phyloP scores from a whole-genome alignment of 2,329 filamentous ascomycete species.

The Neonectria faginata region DNA sequence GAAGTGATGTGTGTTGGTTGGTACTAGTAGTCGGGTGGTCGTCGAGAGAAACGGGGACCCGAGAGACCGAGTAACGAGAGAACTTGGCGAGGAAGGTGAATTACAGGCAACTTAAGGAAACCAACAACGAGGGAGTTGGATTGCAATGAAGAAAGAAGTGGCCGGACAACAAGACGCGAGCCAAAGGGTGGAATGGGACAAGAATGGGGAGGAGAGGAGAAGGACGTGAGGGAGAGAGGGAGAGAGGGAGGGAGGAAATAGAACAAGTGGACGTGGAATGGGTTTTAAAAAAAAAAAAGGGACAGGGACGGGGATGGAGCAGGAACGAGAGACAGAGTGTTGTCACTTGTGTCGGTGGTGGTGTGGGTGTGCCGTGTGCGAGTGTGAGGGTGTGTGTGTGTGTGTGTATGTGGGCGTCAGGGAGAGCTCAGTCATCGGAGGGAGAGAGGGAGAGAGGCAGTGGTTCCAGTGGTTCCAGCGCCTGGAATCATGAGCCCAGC shows the following conservation, averaged over 20 bases:
- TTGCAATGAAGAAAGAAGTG: slow-evolving; percentile 43
- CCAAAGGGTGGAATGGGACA: slow-evolving; percentile 38
- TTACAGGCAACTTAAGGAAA: slow-evolving; percentile 42
- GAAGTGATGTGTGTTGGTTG: slow-evolving; percentile 24
- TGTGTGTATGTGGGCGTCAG: slow-evolving; percentile 16
- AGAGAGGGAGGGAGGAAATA: slow-evolving; percentile 23
- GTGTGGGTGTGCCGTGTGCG: not conserved
- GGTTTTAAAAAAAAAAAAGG: slow-evolving; percentile 42
- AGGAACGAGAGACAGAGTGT: not conserved
- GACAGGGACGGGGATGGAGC: slow-evolving; percentile 7
- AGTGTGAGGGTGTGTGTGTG: not conserved
- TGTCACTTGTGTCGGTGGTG: not conserved
- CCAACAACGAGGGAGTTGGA: slow-evolving; percentile 55
- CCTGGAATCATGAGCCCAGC: slow-evolving; percentile 11
- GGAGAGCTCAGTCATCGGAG: not conserved
- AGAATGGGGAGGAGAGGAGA: slow-evolving; percentile 36
- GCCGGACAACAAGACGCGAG: slow-evolving; percentile 29
- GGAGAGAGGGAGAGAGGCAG: slow-evolving; percentile 6
- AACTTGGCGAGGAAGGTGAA: slow-evolving; percentile 35
- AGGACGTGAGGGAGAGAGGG: slow-evolving; percentile 33
- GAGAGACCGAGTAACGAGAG: slow-evolving; percentile 35
- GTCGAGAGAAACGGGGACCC: slow-evolving; percentile 18
- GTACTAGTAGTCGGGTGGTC: slow-evolving; percentile 6
- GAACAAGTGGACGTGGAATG: slow-evolving; percentile 39
- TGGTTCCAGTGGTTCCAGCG: slow-evolving; percentile 21